A percentile compares a stretch with the other conserved stretches of the same genome.
phyloP scores from a whole-genome alignment of 306 rosid species.

The Dicorynia guianensis region DNA sequence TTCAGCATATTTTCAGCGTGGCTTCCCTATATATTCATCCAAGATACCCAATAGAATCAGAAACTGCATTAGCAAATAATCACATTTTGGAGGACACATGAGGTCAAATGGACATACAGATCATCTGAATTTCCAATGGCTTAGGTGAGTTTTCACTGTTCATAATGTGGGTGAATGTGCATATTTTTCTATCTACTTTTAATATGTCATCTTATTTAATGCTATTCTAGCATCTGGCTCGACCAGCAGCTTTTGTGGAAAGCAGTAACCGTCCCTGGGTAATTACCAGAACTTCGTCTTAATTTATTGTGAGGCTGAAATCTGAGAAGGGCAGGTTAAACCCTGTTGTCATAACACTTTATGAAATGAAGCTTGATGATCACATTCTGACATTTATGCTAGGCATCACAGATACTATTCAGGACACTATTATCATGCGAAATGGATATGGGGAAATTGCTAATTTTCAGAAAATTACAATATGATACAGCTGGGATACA shows the following conservation, averaged over 20 bases:
- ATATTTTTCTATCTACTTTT: too few relatives aligned
- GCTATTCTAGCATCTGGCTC: slow-evolving; percentile 7
- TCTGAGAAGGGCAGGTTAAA: neutral
- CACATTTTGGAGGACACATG: slow-evolving; percentile 27
- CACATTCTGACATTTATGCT: too few relatives aligned
- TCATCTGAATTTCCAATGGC: slow-evolving; percentile 76
- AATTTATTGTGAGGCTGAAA: slow-evolving; percentile 17
- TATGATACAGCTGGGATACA: neutral
- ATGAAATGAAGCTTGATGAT: slow-evolving; percentile 25
- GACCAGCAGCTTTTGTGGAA: slow-evolving; percentile 18
- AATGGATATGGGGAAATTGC: slow-evolving; percentile 12
- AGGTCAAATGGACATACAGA: slow-evolving; percentile 58
- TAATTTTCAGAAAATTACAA: neutral
- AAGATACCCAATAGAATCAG: slow-evolving; percentile 23
- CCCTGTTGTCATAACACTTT: neutral
- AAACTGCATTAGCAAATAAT: neutral
- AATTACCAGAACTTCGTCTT: slow-evolving; percentile 18
- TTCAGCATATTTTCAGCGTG: slow-evolving; percentile 71
- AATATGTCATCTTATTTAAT: neutral
- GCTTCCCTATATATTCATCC: slow-evolving; percentile 61
- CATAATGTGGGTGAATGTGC: slow-evolving; percentile 16
- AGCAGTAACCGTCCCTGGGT: neutral
- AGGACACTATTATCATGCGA: neutral
- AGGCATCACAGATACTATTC: too few relatives aligned
- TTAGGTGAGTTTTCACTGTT: slow-evolving; percentile 54